Percentiles rank a stretch among this genome's conserved stretches.
Evolutionary conservation across 2,329 filamentous ascomycete genomes (phyloP).

Genomic region (Bretziella fagacearum): DNA sequence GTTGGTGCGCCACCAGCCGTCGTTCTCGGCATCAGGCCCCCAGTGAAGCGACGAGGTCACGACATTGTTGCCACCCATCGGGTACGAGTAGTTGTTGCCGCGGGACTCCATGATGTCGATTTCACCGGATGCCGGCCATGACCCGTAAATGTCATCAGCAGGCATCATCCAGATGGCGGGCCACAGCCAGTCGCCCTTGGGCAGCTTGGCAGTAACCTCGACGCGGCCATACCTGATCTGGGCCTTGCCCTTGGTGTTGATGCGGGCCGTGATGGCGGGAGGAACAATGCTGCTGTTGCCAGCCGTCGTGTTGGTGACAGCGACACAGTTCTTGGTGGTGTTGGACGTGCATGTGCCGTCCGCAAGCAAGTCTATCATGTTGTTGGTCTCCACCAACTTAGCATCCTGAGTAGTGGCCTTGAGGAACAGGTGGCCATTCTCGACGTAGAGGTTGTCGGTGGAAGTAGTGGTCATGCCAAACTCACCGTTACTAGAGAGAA

Average conservation of each 20-base stretch:
- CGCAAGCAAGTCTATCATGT: conserved; percentile 47
- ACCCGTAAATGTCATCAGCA: conserved; percentile 50
- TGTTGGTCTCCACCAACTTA: conserved; percentile 46
- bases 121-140: conserved; percentile 65
- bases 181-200: conserved; percentile 73
- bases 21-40: conserved; percentile 54
- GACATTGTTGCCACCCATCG: conserved; percentile 65
- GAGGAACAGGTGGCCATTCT: conserved; percentile 54
- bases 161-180: conserved; percentile 88
- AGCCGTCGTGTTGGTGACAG: conserved; percentile 52
- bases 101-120: conserved; percentile 71
- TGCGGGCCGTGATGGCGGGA: conserved; percentile 59
- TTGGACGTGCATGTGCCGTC: conserved; percentile 52
- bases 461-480: conserved; percentile 59
- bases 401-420: conserved; percentile 61
- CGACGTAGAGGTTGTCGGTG: conserved; percentile 58
- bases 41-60: conserved; percentile 66
- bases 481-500: conserved; percentile 53
- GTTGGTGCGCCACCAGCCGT: conserved; percentile 73
- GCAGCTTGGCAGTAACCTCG: conserved; percentile 62
- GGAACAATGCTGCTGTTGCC: conserved; percentile 60
- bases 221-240: conserved; percentile 66
- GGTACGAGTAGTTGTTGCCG: conserved; percentile 65
- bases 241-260: conserved; percentile 55
- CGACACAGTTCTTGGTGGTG: conserved; percentile 40